Percentiles rank a stretch among this genome's conserved stretches.
Evolutionary conservation across 169 alveolate species (phyloP).

Genomic region (Plasmodium fragile): DNA sequence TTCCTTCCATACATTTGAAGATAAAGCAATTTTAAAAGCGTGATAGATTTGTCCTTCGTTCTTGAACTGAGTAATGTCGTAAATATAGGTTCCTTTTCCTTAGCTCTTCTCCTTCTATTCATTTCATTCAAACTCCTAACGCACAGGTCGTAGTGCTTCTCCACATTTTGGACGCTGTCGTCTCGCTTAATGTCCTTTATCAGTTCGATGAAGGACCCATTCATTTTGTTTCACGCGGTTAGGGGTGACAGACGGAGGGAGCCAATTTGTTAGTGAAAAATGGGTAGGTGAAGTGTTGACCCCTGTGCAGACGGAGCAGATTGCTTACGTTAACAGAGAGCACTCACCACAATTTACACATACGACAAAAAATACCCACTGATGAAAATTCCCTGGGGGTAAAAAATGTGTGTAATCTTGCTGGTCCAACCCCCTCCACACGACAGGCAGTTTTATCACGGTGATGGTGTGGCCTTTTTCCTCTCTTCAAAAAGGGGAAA

Average conservation of each 20-base stretch:
- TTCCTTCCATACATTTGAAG: constrained; percentile 66
- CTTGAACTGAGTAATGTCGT: neutral
- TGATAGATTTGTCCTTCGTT: constrained; percentile 30
- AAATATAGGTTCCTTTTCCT: constrained; percentile 24
- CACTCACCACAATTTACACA: neutral
- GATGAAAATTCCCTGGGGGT: neutral
- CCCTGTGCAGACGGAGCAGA: neutral
- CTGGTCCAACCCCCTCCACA: neutral
- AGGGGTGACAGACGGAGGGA: too few species aligned
- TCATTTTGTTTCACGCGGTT: neutral
- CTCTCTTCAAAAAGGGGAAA: neutral
- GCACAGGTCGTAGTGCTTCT: constrained; percentile 34
- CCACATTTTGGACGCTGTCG: constrained; percentile 37
- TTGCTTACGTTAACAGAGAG: neutral
- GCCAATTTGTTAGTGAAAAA: too few species aligned
- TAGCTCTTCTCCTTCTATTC: neutral
- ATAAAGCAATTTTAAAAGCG: constrained; percentile 22
- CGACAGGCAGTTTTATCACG: neutral
- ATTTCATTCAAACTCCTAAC: constrained; percentile 17
- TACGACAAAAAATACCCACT: neutral
- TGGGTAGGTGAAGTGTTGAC: neutral
- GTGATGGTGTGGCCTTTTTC: neutral
- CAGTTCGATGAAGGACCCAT: constrained; percentile 32
- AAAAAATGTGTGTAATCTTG: neutral
- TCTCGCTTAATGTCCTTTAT: constrained; percentile 61